Percentiles rank a stretch among this genome's conserved stretches.
These are phyloP conservation scores for Chaetomium sp. DNA, from an alignment of 2,329 filamentous ascomycete species.

Conservation along the genomic window DNA sequence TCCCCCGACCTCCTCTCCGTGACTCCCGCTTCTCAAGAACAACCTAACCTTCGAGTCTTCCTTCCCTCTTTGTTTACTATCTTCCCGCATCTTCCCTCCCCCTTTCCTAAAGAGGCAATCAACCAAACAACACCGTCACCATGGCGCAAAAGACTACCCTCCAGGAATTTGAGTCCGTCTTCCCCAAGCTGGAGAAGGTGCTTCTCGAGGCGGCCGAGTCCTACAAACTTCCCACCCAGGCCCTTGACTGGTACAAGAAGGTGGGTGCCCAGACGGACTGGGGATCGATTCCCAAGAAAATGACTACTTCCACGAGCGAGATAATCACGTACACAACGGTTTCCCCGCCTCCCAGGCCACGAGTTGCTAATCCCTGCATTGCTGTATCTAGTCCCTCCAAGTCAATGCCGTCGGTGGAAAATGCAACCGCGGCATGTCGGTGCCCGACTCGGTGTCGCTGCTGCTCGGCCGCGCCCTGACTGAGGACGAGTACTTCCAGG, in stretches of 20 bases:
- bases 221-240: constrained; percentile 77
- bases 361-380: neutral
- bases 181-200: constrained; percentile 77
- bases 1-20: neutral
- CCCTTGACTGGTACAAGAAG: constrained; percentile 79
- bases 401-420: constrained; percentile 90
- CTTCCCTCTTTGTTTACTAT: neutral
- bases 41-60: neutral
- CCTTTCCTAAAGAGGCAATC: neutral
- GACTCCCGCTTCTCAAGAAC: neutral
- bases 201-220: constrained; percentile 69
- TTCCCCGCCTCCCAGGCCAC: too few species aligned
- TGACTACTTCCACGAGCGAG: too few species aligned
- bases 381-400: constrained; percentile 59
- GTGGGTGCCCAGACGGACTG: constrained; percentile 38
- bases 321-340: too few species aligned
- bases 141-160: constrained; percentile 70
- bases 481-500: constrained; percentile 79
- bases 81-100: neutral
- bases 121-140: constrained; percentile 20
- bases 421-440: constrained; percentile 98
- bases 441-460: constrained; percentile 81
- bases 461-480: constrained; percentile 65
- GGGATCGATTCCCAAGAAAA: too few species aligned
- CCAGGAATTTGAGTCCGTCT: constrained; percentile 83